Base-by-base conservation (phyloP, 2,329 filamentous ascomycete species). In the Cercospora sesami region DNA sequence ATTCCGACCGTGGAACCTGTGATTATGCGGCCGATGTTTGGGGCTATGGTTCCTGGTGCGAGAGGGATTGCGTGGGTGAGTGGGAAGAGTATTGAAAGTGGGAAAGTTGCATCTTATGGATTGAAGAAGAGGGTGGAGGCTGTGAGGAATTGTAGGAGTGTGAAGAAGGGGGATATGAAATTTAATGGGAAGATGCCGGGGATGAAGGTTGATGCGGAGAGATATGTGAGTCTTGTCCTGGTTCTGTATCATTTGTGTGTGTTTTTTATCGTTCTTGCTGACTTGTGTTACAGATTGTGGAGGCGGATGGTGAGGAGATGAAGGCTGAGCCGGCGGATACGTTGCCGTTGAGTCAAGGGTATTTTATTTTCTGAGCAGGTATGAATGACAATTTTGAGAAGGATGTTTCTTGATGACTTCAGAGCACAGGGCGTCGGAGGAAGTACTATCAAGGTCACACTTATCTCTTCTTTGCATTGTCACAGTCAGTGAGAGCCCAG, bases 171-270 rank as follows among this genome's bases (percentile, higher is more conserved):
- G 74, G 91, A 97, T 80, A 97, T 97, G 93, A 93, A 92, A 77
- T 94, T 88, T 80, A 97, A 97, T 79, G 89, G 93, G 76, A 81
- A 81, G 64, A 93, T 88, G 87, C 94, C 94, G 14, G 88, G 85
- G 81, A 97, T 98, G 92, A 89, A 84, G 75, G 94, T 98, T 68
- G 94, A 98, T 79, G 91, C 94, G 5, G 94, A 98, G 85, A 89
- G 87, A 75, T 98, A 97, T 82, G 82, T 85, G 73, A 81, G 83
- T 16, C 10, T 31, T 16, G 26, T 26, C 26, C 26, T 26, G 26
- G 26, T 26, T 26, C 26, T 26, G 26, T 26, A 18, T 45, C 18
- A 16, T 48, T 5, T 48, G 45, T 18, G 10, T 16, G 16, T 48
- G 45, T 28, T n/a, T 16, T 57, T 9, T 39, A 7, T 23, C 5